These are phyloP conservation scores for Apiospora arundinis DNA, from an alignment of 2,329 filamentous ascomycete species.

Conservation along the genomic window DNA sequence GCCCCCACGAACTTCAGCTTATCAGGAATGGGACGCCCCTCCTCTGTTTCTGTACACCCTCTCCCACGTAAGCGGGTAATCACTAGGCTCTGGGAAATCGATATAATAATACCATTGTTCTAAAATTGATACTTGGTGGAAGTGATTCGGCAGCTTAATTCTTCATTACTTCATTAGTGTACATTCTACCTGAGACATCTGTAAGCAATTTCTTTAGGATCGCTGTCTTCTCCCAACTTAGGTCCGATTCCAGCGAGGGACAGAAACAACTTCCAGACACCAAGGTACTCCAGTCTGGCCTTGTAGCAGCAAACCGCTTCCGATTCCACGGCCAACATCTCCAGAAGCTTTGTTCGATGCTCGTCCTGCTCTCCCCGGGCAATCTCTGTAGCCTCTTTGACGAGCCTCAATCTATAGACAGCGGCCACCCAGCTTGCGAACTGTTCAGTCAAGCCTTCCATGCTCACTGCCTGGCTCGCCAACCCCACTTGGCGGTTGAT, in stretches of 20 bases:
- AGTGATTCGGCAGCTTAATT: too few relatives aligned
- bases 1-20: background rate
- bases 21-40: too few relatives aligned
- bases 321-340: background rate
- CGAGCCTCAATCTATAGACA: background rate
- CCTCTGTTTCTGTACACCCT: too few relatives aligned
- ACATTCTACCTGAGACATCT: too few relatives aligned
- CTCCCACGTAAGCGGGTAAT: too few relatives aligned
- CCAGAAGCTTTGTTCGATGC: background rate
- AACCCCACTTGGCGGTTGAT: background rate
- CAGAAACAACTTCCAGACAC: background rate
- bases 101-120: too few relatives aligned
- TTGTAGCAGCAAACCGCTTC: background rate
- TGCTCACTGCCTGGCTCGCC: background rate
- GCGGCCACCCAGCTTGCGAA: slow-evolving; percentile 20
- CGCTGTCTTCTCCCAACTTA: background rate
- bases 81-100: too few relatives aligned
- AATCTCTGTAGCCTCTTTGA: slow-evolving; percentile 17
- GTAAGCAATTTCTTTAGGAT: too few relatives aligned
- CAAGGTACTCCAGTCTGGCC: slow-evolving; percentile 22
- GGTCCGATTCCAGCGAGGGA: slow-evolving; percentile 7
- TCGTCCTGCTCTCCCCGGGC: slow-evolving; percentile 10
- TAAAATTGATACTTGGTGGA: too few relatives aligned
- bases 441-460: background rate
- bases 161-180: too few relatives aligned